Percentiles rank a stretch among this genome's conserved stretches.
These are phyloP conservation scores for Bolboschoenoplectus hybrid DNA, from an alignment of 202 grass and related monocot genomes.

Conservation along the genomic window DNA sequence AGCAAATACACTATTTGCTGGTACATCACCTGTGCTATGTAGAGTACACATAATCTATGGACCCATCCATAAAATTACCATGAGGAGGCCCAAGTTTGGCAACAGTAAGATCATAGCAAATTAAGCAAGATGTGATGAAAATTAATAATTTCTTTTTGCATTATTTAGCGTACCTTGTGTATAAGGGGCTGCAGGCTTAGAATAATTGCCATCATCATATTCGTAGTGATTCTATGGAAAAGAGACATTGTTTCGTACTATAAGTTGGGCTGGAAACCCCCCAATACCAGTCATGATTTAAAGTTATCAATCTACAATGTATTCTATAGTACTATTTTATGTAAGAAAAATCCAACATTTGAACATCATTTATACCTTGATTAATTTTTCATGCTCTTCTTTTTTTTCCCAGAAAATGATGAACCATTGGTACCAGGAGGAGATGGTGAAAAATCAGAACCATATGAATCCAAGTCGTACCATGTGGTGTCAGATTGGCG, in stretches of 20 bases:
- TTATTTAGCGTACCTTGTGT: slow-evolving; percentile 13
- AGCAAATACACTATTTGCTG: neutral
- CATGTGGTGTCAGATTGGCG: slow-evolving; percentile 74
- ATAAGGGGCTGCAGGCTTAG: neutral
- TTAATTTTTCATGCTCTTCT: slow-evolving; percentile 33
- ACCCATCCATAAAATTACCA: neutral
- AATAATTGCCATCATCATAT: neutral
- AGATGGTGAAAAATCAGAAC: slow-evolving; percentile 60
- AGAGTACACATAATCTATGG: slow-evolving; percentile 25
- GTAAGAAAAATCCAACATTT: neutral
- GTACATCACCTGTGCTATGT: neutral
- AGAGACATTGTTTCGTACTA: neutral
- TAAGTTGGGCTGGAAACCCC: neutral
- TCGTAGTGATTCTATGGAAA: neutral
- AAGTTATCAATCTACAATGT: neutral
- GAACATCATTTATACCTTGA: neutral
- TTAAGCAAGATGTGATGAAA: neutral
- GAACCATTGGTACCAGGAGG: slow-evolving; percentile 64
- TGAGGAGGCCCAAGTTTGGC: neutral
- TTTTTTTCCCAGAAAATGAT: slow-evolving; percentile 59
- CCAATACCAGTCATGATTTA: neutral
- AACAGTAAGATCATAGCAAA: neutral
- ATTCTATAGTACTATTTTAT: neutral
- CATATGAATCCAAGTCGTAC: slow-evolving; percentile 45
- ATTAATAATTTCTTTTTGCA: neutral